Conservation (phyloP, 352 stramenopile species). For the Phytophthora boehmeriae region DNA sequence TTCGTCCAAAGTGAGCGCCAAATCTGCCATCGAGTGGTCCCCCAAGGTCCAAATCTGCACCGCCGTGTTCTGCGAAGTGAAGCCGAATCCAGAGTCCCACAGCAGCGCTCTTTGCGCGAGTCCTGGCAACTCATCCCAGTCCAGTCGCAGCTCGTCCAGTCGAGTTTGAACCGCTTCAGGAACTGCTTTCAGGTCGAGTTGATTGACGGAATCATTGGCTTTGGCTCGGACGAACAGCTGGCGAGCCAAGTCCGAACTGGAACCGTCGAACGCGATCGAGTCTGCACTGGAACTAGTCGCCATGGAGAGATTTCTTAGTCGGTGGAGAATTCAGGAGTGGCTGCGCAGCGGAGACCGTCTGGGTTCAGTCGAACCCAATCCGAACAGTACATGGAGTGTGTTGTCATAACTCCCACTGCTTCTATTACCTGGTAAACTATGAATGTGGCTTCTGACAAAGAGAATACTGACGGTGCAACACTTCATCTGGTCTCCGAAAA, state of each 20-base stretch:
- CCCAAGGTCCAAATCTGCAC: slow-evolving; percentile 28
- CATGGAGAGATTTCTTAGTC: not conserved
- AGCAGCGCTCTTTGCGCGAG: slow-evolving; percentile 37
- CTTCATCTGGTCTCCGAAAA: too few species aligned
- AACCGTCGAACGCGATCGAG: slow-evolving; percentile 31
- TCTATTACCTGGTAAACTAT: not conserved
- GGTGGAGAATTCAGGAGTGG: slow-evolving; percentile 11
- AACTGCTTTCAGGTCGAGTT: slow-evolving; percentile 14
- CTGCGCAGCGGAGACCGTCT: too few species aligned
- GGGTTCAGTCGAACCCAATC: too few species aligned
- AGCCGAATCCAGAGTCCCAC: slow-evolving; percentile 42
- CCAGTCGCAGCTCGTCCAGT: slow-evolving; percentile 9
- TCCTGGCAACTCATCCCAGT: slow-evolving; percentile 26
- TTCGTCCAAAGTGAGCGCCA: slow-evolving; percentile 31
- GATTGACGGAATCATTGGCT: slow-evolving; percentile 13
- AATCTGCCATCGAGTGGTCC: slow-evolving; percentile 23
- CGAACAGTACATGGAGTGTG: too few species aligned
- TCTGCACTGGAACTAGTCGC: not conserved
- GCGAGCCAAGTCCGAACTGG: slow-evolving; percentile 39
- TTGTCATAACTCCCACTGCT: not conserved
- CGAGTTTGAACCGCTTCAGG: slow-evolving; percentile 13
- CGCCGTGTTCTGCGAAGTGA: slow-evolving; percentile 6
- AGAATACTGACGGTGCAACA: too few species aligned
- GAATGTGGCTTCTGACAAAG: too few species aligned
- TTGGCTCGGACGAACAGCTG: slow-evolving; percentile 31